phyloP scores from a whole-genome alignment of 257 asterid genomes.

The Anisodus tanguticus region DNA sequence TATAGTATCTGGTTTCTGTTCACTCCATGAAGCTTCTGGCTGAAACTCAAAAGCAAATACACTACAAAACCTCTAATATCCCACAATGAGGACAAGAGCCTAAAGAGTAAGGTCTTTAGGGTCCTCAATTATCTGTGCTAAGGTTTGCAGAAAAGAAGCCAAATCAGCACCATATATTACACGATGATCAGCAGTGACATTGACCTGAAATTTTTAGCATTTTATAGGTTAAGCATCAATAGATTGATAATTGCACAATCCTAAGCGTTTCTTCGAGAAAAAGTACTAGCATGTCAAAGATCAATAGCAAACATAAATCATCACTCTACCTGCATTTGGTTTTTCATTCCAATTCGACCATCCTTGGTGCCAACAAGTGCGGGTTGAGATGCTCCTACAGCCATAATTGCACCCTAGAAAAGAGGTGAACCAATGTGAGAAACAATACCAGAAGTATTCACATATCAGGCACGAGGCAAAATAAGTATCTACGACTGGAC shows the following conservation, averaged over 20 bases:
- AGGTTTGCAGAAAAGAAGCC: constrained; percentile 92
- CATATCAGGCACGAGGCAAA: neutral
- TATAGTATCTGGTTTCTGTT: neutral
- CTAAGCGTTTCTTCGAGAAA: neutral
- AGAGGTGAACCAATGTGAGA: neutral
- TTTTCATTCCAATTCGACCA: constrained; percentile 83
- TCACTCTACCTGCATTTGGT: constrained; percentile 85
- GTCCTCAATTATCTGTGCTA: constrained; percentile 88
- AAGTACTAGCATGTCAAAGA: neutral
- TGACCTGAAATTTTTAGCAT: constrained; percentile 62
- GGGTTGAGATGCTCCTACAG: constrained; percentile 84
- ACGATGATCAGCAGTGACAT: constrained; percentile 96
- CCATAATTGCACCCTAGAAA: constrained; percentile 94
- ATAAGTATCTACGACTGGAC: constrained; percentile 30
- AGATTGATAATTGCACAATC: neutral
- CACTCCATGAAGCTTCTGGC: constrained; percentile 25
- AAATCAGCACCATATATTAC: constrained; percentile 92
- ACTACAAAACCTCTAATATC: constrained; percentile 42
- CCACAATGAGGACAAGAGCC: constrained; percentile 29
- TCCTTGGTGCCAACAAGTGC: constrained; percentile 79
- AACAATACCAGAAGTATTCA: constrained; percentile 18
- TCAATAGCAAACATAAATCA: constrained; percentile 16
- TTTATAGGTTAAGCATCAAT: neutral
- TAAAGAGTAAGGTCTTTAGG: constrained; percentile 86
- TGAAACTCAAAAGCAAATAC: constrained; percentile 14